phyloP scores from a whole-genome alignment of 2,329 filamentous ascomycete species.

The Triangularia verruculosa region DNA sequence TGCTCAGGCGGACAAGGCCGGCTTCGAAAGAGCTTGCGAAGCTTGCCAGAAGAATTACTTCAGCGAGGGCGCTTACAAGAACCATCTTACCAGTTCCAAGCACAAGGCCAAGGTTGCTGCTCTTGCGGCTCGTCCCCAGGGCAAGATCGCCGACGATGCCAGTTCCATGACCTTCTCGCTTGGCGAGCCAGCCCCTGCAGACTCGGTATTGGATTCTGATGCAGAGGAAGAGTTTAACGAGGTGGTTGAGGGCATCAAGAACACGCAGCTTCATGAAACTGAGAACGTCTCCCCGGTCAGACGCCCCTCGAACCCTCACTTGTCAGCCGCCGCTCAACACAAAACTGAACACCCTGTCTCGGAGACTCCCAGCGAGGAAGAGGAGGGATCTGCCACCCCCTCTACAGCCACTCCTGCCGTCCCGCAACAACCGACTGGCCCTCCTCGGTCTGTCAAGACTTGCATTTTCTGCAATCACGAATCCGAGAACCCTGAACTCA shows the following conservation, averaged over 20 bases:
- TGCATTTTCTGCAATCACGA: conserved; percentile 94
- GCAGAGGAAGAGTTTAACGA: conserved; percentile 73
- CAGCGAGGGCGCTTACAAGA: conserved; percentile 93
- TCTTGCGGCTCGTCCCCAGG: conserved; percentile 33
- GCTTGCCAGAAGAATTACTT: conserved; percentile 90
- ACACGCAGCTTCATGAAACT: conserved; percentile 47
- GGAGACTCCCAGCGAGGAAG: conserved; percentile 38
- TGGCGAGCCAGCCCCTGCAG: conserved; percentile 65
- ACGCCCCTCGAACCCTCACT: conserved; percentile 51
- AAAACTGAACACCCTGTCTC: conserved; percentile 47
- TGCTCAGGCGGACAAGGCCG: conserved; percentile 81
- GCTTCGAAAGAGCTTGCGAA: conserved; percentile 79
- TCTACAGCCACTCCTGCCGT: conserved; percentile 28
- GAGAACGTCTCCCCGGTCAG: conserved; percentile 47
- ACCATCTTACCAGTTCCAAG: conserved; percentile 87
- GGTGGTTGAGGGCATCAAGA: conserved; percentile 74
- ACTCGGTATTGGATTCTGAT: conserved; percentile 58
- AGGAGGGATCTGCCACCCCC: conserved; percentile 21
- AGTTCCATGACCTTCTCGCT: conserved; percentile 87
- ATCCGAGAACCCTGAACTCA: conserved; percentile 72
- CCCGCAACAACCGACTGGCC: conserved; percentile 31
- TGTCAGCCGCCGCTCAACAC: conserved; percentile 39
- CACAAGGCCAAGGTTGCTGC: conserved; percentile 69
- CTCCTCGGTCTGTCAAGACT: conserved; percentile 45
- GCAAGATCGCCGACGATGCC: conserved; percentile 60